These are phyloP conservation scores for Colletotrichum theobromicola DNA, from an alignment of 2,329 filamentous ascomycete genomes.

Conservation along the genomic window DNA sequence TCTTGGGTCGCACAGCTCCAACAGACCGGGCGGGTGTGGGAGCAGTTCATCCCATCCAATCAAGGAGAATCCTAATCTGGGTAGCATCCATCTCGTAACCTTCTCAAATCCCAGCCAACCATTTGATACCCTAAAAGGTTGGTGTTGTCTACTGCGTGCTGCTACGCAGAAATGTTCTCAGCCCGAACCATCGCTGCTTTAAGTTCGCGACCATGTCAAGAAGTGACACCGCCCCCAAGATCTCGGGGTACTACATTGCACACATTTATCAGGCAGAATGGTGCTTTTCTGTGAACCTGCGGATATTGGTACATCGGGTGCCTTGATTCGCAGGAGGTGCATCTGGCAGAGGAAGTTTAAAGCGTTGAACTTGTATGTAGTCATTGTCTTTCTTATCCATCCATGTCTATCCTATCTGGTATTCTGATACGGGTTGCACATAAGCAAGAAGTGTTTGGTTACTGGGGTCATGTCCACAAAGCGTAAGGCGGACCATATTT, in stretches of 20 bases:
- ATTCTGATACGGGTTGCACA: background rate
- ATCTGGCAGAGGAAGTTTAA: background rate
- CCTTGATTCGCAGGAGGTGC: background rate
- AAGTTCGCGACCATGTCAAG: background rate
- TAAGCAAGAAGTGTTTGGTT: background rate
- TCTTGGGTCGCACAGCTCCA: background rate
- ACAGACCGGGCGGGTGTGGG: background rate
- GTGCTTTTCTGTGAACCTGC: background rate
- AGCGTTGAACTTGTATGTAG: background rate
- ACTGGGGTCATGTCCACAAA: background rate
- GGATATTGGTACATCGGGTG: background rate
- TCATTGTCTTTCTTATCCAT: background rate
- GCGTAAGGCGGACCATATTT: background rate
- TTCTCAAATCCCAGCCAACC: background rate
- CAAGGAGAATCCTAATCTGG: background rate
- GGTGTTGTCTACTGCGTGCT: background rate
- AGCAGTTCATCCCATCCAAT: background rate
- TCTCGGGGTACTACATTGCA: background rate
- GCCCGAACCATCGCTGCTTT: background rate
- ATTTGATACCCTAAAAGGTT: background rate
- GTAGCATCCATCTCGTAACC: background rate
- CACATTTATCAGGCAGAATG: background rate
- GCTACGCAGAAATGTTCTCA: background rate
- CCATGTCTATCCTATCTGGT: background rate
- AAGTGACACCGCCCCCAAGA: background rate